Evolutionary conservation across 2,329 filamentous ascomycete species (phyloP).

Genomic region (Amauroascus verrucosus): DNA sequence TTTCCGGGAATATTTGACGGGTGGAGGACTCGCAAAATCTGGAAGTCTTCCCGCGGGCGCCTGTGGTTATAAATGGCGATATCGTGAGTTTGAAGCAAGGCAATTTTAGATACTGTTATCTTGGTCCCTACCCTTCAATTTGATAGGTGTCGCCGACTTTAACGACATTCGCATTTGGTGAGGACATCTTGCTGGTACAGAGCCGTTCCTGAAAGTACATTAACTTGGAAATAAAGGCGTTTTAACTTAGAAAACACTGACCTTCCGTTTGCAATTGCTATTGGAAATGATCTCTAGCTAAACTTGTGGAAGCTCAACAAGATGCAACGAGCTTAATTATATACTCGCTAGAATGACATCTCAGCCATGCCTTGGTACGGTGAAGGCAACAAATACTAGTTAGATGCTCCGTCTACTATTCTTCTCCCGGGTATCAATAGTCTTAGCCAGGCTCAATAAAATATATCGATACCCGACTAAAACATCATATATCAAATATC

Average conservation of each 20-base stretch:
- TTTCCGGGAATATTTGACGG: slow-evolving; percentile 15
- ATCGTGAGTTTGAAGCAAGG: background rate
- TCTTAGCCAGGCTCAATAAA: background rate
- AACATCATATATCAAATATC: background rate
- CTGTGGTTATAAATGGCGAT: background rate
- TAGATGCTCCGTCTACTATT: too few species aligned
- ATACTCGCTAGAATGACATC: too few species aligned
- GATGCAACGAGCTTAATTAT: background rate
- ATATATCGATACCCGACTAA: background rate
- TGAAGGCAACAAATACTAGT: too few species aligned
- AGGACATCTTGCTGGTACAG: background rate
- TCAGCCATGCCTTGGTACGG: too few species aligned
- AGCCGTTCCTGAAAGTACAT: background rate
- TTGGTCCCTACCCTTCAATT: slow-evolving; percentile 6
- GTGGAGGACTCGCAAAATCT: slow-evolving; percentile 9
- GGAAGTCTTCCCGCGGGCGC: slow-evolving; percentile 7
- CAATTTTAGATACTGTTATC: background rate
- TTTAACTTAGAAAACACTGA: background rate
- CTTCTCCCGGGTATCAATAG: background rate
- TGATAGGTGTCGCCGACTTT: slow-evolving; percentile 8
- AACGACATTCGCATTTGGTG: slow-evolving; percentile 5
- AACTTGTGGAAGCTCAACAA: background rate
- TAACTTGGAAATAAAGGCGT: background rate
- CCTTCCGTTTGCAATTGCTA: background rate
- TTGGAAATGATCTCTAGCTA: background rate